Conservation (phyloP, 768 basidiomycete genomes). For the Ramaria rubella region DNA sequence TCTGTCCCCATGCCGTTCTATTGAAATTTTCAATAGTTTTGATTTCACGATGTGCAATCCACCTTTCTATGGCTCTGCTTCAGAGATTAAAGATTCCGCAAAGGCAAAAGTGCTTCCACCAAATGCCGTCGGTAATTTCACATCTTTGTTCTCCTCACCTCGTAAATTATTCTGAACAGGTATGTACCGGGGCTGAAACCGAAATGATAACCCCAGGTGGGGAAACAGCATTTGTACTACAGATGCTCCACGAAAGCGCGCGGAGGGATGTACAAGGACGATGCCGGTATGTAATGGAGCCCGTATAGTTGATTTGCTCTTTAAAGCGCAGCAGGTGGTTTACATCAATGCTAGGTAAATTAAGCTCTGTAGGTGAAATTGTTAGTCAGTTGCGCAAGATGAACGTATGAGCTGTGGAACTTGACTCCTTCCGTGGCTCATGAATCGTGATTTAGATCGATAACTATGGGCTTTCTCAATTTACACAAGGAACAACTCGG, state of each 20-base stretch:
- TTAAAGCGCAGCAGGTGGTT: conserved; percentile 59
- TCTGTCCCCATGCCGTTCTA: neutral
- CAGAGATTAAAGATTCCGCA: conserved; percentile 57
- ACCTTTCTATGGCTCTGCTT: conserved; percentile 78
- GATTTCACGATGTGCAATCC: conserved; percentile 95
- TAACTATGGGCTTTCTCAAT: conserved; percentile 82
- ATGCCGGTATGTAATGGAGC: conserved; percentile 46
- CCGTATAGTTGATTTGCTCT: neutral
- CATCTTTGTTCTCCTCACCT: neutral
- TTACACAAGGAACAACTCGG: conserved; percentile 79
- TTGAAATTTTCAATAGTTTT: conserved; percentile 33
- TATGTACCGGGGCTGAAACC: conserved; percentile 76
- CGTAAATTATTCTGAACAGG: conserved; percentile 33
- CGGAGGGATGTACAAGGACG: conserved; percentile 27
- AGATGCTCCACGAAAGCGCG: conserved; percentile 74
- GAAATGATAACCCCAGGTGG: conserved; percentile 92
- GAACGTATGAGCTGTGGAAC: conserved; percentile 29
- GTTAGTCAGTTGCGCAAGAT: conserved; percentile 45
- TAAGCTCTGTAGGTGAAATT: conserved; percentile 62
- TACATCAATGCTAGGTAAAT: conserved; percentile 87
- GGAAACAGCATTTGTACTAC: conserved; percentile 67
- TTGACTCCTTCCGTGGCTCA: neutral
- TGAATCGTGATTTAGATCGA: conserved; percentile 46
- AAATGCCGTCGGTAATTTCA: conserved; percentile 45
- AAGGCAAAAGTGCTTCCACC: conserved; percentile 60